Percentiles rank a stretch among this genome's conserved stretches.
These are phyloP conservation scores for Aureobasidium musti DNA, from an alignment of 2,329 filamentous ascomycete genomes.

Conservation along the genomic window DNA sequence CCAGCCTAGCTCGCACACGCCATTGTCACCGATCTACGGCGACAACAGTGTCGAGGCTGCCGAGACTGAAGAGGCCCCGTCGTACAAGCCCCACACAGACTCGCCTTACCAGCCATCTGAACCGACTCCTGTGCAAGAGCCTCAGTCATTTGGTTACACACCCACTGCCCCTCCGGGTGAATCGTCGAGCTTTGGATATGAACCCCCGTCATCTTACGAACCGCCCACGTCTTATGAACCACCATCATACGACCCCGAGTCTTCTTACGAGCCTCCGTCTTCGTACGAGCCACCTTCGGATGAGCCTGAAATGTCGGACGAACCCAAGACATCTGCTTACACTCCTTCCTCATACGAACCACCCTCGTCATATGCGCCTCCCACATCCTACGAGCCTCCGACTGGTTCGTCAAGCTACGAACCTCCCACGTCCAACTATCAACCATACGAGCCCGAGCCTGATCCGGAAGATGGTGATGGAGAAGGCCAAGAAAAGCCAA, in stretches of 20 bases:
- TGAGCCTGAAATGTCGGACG: slow-evolving; percentile 14
- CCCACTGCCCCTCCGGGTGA: slow-evolving; percentile 1
- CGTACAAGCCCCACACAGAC: not conserved
- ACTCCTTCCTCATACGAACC: slow-evolving; percentile 37
- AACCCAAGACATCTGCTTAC: slow-evolving; percentile 29
- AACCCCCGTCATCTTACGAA: slow-evolving; percentile 10
- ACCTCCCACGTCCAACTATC: slow-evolving; percentile 55
- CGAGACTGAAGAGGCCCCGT: not conserved
- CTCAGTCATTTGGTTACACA: not conserved
- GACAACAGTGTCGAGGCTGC: slow-evolving; percentile 8
- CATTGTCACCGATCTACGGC: slow-evolving; percentile 12
- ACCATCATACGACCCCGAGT: slow-evolving; percentile 5
- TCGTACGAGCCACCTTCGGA: slow-evolving; percentile 25
- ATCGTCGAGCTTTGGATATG: not conserved
- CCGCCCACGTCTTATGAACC: slow-evolving; percentile 18
- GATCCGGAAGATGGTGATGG: slow-evolving; percentile 52
- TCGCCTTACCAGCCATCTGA: slow-evolving; percentile 22
- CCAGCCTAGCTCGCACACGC: slow-evolving; percentile 19
- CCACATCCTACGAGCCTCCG: slow-evolving; percentile 44
- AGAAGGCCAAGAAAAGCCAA: slow-evolving; percentile 50
- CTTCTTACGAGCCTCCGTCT: slow-evolving; percentile 20
- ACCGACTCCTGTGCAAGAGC: not conserved
- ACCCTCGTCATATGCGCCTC: slow-evolving; percentile 31
- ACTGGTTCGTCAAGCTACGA: slow-evolving; percentile 55
- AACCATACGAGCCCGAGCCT: slow-evolving; percentile 55